Evolutionary conservation across 805 yeast species (phyloP).

Genomic region (Suhomyces xylopsoci): DNA sequence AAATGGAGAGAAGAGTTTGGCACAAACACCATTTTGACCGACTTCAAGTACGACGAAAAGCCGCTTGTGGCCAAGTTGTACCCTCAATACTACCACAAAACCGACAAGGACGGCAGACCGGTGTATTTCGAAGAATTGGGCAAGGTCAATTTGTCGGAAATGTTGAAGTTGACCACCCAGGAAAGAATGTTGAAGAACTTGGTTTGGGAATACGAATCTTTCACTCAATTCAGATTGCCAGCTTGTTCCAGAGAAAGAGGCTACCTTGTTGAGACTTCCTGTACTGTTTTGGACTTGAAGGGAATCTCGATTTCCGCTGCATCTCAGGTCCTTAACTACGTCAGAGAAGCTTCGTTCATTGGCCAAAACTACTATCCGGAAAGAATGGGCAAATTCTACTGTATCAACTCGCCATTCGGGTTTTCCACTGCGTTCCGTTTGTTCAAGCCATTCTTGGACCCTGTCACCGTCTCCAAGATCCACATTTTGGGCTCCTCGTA

Average conservation of each 20-base stretch:
- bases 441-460: slow-evolving; percentile 93
- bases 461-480: slow-evolving; percentile 94
- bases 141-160: slow-evolving; percentile 79
- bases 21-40: slow-evolving; percentile 78
- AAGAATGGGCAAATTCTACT: slow-evolving; percentile 96
- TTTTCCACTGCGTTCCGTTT: slow-evolving; percentile 89
- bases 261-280: slow-evolving; percentile 84
- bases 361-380: slow-evolving; percentile 98
- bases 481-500: slow-evolving; percentile 80
- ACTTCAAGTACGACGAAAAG: slow-evolving; percentile 92
- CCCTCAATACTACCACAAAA: slow-evolving; percentile 97
- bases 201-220: slow-evolving; percentile 97
- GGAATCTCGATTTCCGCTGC: slow-evolving; percentile 87
- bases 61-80: slow-evolving; percentile 82
- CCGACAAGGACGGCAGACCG: slow-evolving; percentile 96
- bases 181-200: slow-evolving; percentile 94
- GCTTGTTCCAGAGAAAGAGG: slow-evolving; percentile 88
- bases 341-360: slow-evolving; percentile 87
- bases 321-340: slow-evolving; percentile 80
- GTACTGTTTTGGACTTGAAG: slow-evolving; percentile 92
- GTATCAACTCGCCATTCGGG: slow-evolving; percentile 96
- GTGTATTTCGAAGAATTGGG: slow-evolving; percentile 94
- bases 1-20: slow-evolving; percentile 89
- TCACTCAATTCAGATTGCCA: slow-evolving; percentile 79
- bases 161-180: slow-evolving; percentile 91